Percentiles rank a stretch among this genome's conserved stretches.
Conservation (phyloP, 139 green algal species). For the Chlamydomonas asymmetrica region DNA sequence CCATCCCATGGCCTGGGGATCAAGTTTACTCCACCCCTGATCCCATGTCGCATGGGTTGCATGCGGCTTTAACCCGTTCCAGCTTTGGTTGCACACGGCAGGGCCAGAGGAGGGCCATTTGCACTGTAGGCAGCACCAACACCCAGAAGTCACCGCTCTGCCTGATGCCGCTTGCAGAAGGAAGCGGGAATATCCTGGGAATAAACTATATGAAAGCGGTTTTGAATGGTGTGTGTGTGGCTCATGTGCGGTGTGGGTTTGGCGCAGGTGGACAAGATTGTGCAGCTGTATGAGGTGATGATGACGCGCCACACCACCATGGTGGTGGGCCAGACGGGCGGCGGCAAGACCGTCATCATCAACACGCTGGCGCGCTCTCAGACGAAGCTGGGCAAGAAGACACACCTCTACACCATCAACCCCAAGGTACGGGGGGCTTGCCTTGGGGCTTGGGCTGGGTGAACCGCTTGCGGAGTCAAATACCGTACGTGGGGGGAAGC, state of each 20-base stretch:
- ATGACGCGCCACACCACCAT: conserved; percentile 87
- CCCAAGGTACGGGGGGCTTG: conserved; percentile 75
- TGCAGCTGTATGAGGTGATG: conserved; percentile 88
- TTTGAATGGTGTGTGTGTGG: background rate
- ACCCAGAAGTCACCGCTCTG: too few species aligned
- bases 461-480: background rate
- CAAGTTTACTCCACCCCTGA: too few species aligned
- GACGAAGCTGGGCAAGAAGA: conserved; percentile 79
- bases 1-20: too few species aligned
- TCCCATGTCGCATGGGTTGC: too few species aligned
- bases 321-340: conserved; percentile 84
- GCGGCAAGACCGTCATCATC: conserved; percentile 88
- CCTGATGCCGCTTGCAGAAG: too few species aligned
- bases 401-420: conserved; percentile 78
- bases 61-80: too few species aligned
- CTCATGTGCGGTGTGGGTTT: background rate
- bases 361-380: conserved; percentile 72
- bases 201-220: too few species aligned
- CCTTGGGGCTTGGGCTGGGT: too few species aligned
- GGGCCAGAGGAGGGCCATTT: too few species aligned
- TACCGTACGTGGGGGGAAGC: background rate
- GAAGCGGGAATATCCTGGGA: too few species aligned
- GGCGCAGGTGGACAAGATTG: conserved; percentile 76
- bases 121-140: too few species aligned
- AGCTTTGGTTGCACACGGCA: too few species aligned